Base-by-base conservation (phyloP, 148 eudicot species). In the Rhododendron ferrugineum region DNA sequence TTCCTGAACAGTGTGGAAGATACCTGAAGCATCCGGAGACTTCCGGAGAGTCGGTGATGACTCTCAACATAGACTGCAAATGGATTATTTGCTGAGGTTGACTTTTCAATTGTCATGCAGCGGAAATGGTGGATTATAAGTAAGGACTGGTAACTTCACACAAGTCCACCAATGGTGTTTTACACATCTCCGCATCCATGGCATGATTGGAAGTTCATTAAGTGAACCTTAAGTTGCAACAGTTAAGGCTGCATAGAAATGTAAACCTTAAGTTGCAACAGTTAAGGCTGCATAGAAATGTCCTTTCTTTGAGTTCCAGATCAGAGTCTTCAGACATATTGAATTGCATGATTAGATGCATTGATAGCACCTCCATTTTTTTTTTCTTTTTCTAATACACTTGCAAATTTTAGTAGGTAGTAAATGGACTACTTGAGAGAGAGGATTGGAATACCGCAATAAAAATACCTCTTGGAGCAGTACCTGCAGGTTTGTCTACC, bases 371-470 rank as follows among this genome's bases (percentile, higher is more conserved):
- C 40, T 83, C 28, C 34, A 30, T 58, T 1, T 54, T 54, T 54
- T 4, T 42, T 80, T 74, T 83, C 86, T 87, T 42, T 80, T 74
- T 83, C 86, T 87, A 37, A 89, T 56, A 28, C 50, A 84, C 42
- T 47, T 90, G 90, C 75, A 84, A 80, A 87, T 86, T 90, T 91
- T 92, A 89, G 93, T 94, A 97, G 99, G 99, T 96, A 79, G 86
- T 95, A 58, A 97, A 94, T 92, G 99, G 99, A 87, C 89, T 97
- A 81, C 93, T 97, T 84, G 89, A 88, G 87, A 93, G 99, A 88
- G 93, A 91, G 72, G 99, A 97, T 85, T 97, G 99, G 99, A 80
- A 86, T n/a, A 82, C 92, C 78, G 99, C 98, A 60, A 93, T 95
- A 89, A 91, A 87, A 92, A 90, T 87, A 85, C 98, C 99, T 86